Evolutionary conservation across 2,329 filamentous ascomycete genomes (phyloP).

Genomic region (Coniochaeta prunicola): DNA sequence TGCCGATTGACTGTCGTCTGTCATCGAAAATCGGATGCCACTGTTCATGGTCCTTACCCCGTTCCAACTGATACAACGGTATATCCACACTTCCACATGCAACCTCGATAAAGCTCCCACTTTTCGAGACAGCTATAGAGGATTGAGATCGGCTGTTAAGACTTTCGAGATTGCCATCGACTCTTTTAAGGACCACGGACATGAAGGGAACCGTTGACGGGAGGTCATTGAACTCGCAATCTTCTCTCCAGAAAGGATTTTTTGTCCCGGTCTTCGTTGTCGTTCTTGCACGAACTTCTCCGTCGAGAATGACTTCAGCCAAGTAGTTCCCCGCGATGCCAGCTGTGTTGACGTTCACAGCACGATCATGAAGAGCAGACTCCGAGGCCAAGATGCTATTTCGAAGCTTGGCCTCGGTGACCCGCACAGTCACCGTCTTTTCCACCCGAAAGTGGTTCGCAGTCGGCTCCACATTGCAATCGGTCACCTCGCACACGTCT

Average conservation of each 20-base stretch:
- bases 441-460: slow-evolving; percentile 54
- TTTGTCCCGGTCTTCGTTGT: slow-evolving; percentile 63
- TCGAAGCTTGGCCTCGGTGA: slow-evolving; percentile 57
- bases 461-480: slow-evolving; percentile 28
- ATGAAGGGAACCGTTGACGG: slow-evolving; percentile 62
- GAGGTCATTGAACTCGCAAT: slow-evolving; percentile 69
- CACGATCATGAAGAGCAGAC: slow-evolving; percentile 17
- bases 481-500: slow-evolving; percentile 34
- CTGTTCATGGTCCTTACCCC: slow-evolving; percentile 72
- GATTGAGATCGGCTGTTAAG: slow-evolving; percentile 35
- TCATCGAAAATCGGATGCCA: slow-evolving; percentile 82
- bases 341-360: slow-evolving; percentile 31
- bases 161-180: slow-evolving; percentile 43
- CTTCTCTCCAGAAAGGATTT: slow-evolving; percentile 77
- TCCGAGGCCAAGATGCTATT: slow-evolving; percentile 16
- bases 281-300: slow-evolving; percentile 70
- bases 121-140: slow-evolving; percentile 33
- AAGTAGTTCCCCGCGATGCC: slow-evolving; percentile 61
- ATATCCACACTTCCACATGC: slow-evolving; percentile 73
- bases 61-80: slow-evolving; percentile 68
- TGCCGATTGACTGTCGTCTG: slow-evolving; percentile 68
- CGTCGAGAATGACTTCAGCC: slow-evolving; percentile 72
- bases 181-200: slow-evolving; percentile 64
- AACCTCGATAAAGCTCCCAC: slow-evolving; percentile 39
- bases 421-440: slow-evolving; percentile 49